phyloP scores from a whole-genome alignment of 192 early-diverging fungal genomes.

The Coemansia erecta region DNA sequence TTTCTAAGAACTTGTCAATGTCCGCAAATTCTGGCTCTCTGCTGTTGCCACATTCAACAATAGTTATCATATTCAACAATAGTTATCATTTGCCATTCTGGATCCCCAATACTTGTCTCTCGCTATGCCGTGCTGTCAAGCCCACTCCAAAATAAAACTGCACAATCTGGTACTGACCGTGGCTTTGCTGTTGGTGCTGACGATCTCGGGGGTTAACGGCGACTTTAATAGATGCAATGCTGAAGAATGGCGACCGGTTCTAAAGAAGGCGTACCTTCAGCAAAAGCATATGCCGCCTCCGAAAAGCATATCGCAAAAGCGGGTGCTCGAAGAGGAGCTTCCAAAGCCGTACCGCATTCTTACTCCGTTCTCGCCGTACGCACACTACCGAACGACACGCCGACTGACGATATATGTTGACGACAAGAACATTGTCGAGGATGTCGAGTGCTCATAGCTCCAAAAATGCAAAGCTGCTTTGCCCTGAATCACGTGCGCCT shows the following conservation, averaged over 20 bases:
- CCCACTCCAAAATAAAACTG: background rate
- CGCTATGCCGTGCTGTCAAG: background rate
- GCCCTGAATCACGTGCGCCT: background rate
- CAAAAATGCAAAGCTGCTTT: background rate
- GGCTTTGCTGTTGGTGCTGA: slow-evolving; percentile 7
- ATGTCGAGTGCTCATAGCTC: slow-evolving; percentile 27
- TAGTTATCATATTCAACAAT: too few species aligned
- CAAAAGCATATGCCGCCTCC: slow-evolving; percentile 37
- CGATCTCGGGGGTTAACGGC: slow-evolving; percentile 2
- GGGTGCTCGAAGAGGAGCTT: slow-evolving; percentile 40
- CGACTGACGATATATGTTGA: slow-evolving; percentile 38
- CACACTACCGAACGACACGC: slow-evolving; percentile 25
- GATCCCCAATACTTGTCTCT: background rate
- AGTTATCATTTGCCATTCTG: too few species aligned
- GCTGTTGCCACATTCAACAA: too few species aligned
- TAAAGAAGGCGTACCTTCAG: slow-evolving; percentile 50
- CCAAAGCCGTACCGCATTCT: slow-evolving; percentile 46
- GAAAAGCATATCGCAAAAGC: slow-evolving; percentile 34
- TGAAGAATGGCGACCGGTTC: slow-evolving; percentile 40
- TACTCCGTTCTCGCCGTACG: slow-evolving; percentile 37
- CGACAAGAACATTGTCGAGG: slow-evolving; percentile 37
- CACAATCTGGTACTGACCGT: background rate
- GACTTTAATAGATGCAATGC: slow-evolving; percentile 37
- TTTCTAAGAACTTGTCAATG: background rate
- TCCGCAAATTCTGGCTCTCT: background rate